A percentile compares a stretch with the other conserved stretches of the same genome.
Conservation (phyloP, 83 land plant species). For the Thuja plicata region DNA sequence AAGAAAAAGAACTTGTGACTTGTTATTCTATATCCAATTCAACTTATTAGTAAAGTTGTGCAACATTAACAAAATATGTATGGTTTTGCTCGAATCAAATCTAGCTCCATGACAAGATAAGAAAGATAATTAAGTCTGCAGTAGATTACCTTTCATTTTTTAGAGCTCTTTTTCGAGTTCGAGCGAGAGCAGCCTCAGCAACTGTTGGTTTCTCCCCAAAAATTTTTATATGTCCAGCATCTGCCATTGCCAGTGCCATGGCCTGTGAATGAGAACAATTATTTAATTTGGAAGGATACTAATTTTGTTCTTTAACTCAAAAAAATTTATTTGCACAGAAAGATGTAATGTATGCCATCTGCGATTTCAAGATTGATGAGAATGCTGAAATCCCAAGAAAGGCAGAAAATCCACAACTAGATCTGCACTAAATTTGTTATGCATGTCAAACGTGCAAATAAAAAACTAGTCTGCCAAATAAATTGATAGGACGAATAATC, state of each 20-base stretch:
- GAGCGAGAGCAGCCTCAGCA: constrained; percentile 74
- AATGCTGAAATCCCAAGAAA: neutral
- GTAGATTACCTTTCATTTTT: constrained; percentile 83
- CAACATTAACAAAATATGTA: neutral
- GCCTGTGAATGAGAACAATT: constrained; percentile 46
- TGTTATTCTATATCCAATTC: neutral
- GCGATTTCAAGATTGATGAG: neutral
- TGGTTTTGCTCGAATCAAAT: neutral
- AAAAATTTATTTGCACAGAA: neutral
- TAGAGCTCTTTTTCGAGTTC: constrained; percentile 77
- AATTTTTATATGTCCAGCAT: constrained; percentile 86
- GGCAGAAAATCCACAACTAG: neutral
- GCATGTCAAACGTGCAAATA: neutral
- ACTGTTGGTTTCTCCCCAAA: constrained; percentile 84
- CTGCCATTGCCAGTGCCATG: constrained; percentile 89
- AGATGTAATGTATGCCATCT: neutral
- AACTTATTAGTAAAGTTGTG: neutral
- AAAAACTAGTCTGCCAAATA: neutral
- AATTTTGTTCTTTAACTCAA: neutral
- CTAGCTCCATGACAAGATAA: neutral
- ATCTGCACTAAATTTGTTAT: neutral
- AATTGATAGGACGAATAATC: neutral
- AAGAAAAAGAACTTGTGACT: neutral
- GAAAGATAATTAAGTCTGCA: neutral
- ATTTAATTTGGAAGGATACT: neutral